These are phyloP conservation scores for Teratosphaeria zuluensis DNA, from an alignment of 2,329 filamentous ascomycete species.

Conservation along the genomic window DNA sequence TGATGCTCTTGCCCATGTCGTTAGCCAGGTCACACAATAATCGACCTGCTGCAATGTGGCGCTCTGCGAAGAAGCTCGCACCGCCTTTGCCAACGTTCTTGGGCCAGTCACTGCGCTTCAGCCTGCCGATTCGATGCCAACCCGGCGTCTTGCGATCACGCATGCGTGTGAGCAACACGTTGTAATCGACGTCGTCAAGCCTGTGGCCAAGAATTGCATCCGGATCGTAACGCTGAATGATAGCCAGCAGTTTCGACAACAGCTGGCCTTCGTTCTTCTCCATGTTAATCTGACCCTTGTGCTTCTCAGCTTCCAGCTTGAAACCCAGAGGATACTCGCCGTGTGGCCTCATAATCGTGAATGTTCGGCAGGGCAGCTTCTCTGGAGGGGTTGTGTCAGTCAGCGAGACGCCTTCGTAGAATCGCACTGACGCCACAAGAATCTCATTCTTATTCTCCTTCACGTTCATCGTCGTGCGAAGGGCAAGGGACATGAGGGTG, in stretches of 20 bases:
- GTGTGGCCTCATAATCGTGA: slow-evolving; percentile 80
- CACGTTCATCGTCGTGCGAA: slow-evolving; percentile 79
- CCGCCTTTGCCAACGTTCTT: slow-evolving; percentile 74
- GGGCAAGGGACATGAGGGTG: slow-evolving; percentile 88
- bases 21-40: slow-evolving; percentile 90
- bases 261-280: slow-evolving; percentile 79
- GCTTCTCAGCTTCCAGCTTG: slow-evolving; percentile 64
- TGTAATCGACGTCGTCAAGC: slow-evolving; percentile 95
- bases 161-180: slow-evolving; percentile 75
- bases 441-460: slow-evolving; percentile 97
- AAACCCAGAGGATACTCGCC: slow-evolving; percentile 79
- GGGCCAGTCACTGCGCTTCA: slow-evolving; percentile 80
- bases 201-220: slow-evolving; percentile 92
- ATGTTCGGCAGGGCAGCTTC: slow-evolving; percentile 78
- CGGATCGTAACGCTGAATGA: slow-evolving; percentile 79
- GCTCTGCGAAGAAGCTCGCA: slow-evolving; percentile 85
- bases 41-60: slow-evolving; percentile 78
- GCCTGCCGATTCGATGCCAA: slow-evolving; percentile 85
- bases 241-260: slow-evolving; percentile 77
- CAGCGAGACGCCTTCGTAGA: slow-evolving; percentile 84
- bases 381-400: slow-evolving; percentile 82
- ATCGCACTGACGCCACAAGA: slow-evolving; percentile 76
- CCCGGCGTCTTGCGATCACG: slow-evolving; percentile 84
- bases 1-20: slow-evolving; percentile 91
- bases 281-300: slow-evolving; percentile 66